A percentile compares a stretch with the other conserved stretches of the same genome.
phyloP scores from a whole-genome alignment of 1,284 basidiomycete species.

The Papiliotrema fonsecae region DNA sequence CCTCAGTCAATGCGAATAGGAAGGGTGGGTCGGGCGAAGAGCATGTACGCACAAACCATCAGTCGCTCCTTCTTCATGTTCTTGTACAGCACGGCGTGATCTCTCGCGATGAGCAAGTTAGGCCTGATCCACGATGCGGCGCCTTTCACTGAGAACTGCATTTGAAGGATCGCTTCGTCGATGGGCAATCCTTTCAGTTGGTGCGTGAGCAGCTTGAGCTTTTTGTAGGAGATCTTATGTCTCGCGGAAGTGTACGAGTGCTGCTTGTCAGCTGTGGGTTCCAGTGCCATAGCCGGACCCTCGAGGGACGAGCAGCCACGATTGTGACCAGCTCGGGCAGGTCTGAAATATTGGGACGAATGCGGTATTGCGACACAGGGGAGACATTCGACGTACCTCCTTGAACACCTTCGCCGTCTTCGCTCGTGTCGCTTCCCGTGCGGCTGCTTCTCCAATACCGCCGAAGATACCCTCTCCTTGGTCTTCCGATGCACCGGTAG shows the following conservation, averaged over 20 bases:
- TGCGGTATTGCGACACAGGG: too few species aligned
- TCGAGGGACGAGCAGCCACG: neutral
- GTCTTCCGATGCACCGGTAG: neutral
- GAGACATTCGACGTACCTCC: too few species aligned
- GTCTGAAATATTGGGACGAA: too few species aligned
- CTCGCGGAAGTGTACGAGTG: neutral
- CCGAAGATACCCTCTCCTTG: conserved; percentile 1
- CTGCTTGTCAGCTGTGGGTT: neutral
- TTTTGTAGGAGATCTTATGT: conserved; percentile 90
- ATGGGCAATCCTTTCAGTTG: conserved; percentile 86
- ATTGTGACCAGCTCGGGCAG: neutral
- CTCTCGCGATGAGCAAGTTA: conserved; percentile 79
- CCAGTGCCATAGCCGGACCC: neutral
- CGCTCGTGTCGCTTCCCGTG: too few species aligned
- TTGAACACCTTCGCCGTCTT: too few species aligned
- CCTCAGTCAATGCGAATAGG: neutral
- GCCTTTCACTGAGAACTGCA: conserved; percentile 90
- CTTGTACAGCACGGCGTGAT: conserved; percentile 76
- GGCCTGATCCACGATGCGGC: conserved; percentile 76
- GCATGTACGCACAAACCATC: conserved; percentile 65
- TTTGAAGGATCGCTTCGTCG: conserved; percentile 91
- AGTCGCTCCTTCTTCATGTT: conserved; percentile 68
- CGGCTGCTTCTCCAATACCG: neutral
- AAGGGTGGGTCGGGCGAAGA: neutral
- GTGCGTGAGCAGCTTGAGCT: conserved; percentile 79